Conservation (phyloP, 2,329 filamentous ascomycete genomes). For the Sarocladium brachiariae region DNA sequence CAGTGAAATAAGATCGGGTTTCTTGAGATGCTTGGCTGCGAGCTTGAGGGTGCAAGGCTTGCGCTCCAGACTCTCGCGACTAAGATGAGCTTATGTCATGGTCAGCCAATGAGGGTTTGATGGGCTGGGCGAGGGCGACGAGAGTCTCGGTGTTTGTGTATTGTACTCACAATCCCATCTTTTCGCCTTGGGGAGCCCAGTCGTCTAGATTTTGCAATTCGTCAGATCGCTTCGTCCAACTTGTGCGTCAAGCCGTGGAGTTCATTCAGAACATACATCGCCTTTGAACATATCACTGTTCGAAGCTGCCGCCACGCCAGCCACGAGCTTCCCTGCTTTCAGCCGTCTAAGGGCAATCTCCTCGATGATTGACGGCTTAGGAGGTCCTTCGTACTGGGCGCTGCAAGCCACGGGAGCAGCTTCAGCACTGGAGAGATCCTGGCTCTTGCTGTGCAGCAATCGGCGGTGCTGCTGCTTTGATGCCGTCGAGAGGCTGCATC, state of each 20-base stretch:
- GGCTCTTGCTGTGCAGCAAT: constrained; percentile 1
- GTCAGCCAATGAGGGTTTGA: not conserved
- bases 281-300: constrained; percentile 82
- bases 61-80: constrained; percentile 51
- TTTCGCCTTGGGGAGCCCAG: constrained; percentile 67
- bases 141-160: too few relatives aligned
- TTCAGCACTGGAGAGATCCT: constrained; percentile 7
- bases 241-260: too few relatives aligned
- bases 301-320: constrained; percentile 68
- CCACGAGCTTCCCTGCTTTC: constrained; percentile 65
- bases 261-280: constrained; percentile 39
- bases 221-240: not conserved
- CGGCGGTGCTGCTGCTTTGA: not conserved
- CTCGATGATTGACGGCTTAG: constrained; percentile 15
- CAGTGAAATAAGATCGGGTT: constrained; percentile 80
- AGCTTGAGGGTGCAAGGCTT: constrained; percentile 71
- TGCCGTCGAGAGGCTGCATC: not conserved
- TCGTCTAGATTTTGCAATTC: constrained; percentile 19
- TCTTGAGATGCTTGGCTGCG: constrained; percentile 72
- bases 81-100: constrained; percentile 47
- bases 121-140: constrained; percentile 9
- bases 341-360: constrained; percentile 40
- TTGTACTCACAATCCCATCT: constrained; percentile 71
- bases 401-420: constrained; percentile 8
- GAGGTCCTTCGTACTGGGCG: constrained; percentile 9